phyloP scores from a whole-genome alignment of 805 yeast genomes.

The Cyberlindnera americana region DNA sequence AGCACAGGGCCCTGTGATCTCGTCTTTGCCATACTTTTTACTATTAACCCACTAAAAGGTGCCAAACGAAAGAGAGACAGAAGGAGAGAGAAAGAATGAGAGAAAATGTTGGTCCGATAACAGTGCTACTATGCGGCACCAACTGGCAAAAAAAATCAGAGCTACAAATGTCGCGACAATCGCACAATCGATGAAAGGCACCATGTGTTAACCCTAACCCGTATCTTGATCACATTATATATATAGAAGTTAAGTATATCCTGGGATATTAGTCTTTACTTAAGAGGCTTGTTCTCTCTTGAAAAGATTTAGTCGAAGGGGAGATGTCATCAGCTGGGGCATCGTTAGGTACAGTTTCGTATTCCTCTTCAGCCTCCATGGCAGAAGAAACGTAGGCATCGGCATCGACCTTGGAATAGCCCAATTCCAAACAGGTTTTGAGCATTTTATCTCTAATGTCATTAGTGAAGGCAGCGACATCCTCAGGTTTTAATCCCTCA shows the following conservation, averaged over 20 bases:
- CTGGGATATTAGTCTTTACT: constrained; percentile 16
- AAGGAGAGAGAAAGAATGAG: too few relatives aligned
- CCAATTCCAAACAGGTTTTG: constrained; percentile 32
- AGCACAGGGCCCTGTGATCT: constrained; percentile 18
- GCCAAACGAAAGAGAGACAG: neutral
- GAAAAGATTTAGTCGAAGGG: constrained; percentile 9
- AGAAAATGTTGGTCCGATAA: too few relatives aligned
- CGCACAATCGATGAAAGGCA: too few relatives aligned
- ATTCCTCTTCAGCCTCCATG: constrained; percentile 10
- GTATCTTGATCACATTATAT: constrained; percentile 1
- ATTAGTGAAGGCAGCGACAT: constrained; percentile 58
- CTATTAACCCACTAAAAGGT: neutral
- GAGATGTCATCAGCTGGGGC: constrained; percentile 9
- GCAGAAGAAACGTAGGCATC: constrained; percentile 10
- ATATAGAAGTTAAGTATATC: neutral
- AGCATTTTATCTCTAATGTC: constrained; percentile 59
- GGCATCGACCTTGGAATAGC: constrained; percentile 35
- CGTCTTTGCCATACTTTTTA: constrained; percentile 11
- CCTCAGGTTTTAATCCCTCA: constrained; percentile 62
- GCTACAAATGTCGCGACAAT: too few relatives aligned
- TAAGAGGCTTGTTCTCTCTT: constrained; percentile 27
- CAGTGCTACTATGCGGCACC: constrained; percentile 1
- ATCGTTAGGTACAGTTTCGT: constrained; percentile 25
- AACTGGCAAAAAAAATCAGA: neutral
- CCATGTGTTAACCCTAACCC: neutral